Base-by-base conservation (phyloP, 148 eudicot genomes). In the Limonium bicolor region DNA sequence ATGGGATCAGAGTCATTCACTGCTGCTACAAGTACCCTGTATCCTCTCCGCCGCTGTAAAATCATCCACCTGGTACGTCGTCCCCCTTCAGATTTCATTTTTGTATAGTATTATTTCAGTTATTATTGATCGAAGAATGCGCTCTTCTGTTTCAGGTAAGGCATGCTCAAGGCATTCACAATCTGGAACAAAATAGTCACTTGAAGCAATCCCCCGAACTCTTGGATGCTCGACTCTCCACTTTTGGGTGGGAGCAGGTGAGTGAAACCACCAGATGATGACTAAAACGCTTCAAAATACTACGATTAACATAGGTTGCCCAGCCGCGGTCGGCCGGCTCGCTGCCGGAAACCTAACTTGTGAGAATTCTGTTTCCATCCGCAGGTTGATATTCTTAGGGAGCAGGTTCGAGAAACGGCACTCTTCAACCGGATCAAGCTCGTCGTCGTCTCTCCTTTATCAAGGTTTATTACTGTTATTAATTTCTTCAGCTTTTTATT, bases 211-310 rank as follows among this genome's bases (percentile, higher is more conserved):
- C 82, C 20, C 70, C 67, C 22, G 64, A 79, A 18, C 50, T 67
- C 27, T 54, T 84, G 24, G 88, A 84, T 64, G 85, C 94, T 14
- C 49, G 50, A 14, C 74, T 84, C 21, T 73, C 94, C 5, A 61
- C 76, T 32, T 64, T 73, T 48, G 94, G 94, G 41, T 79, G 94
- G 88, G 58, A 73, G 45, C 88, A 84, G 82, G 94, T 80, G 33
- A 29, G 12, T 29, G 33, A 0, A 12, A 29, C 11, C 11, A 6
- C 32, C 11, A 6, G 9, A 0, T 8, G 33, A 3, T 29, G 7
- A 7, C 2, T 7, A 7, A 8, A n/a, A 29, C 12, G 33, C 7
- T 29, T n/a, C 33, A 29, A 29, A 1, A 7, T 29, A 12, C 33
- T 29, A 29, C 12, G 0, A 7, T 7, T 29, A 29, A 29, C 12